Percentiles rank a stretch among this genome's conserved stretches.
Evolutionary conservation across 768 basidiomycete genomes (phyloP).

Genomic region (Podaxis sp.): DNA sequence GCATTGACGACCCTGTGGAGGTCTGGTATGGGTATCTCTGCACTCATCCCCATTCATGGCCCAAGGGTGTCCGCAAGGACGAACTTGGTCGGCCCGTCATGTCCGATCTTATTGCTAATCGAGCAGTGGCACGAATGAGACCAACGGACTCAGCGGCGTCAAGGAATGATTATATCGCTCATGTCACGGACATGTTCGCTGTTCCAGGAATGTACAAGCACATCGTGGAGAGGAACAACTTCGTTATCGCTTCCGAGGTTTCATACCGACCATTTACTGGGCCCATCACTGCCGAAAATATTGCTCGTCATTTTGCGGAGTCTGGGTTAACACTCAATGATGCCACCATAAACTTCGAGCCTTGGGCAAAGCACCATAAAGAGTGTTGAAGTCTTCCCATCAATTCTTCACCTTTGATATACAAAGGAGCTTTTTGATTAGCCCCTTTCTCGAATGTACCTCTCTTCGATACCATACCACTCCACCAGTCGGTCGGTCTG

Average conservation of each 20-base stretch:
- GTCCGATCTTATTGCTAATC: conserved; percentile 41
- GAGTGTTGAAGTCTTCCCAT: neutral
- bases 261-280: conserved; percentile 27
- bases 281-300: conserved; percentile 26
- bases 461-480: neutral
- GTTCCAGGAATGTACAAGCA: conserved; percentile 34
- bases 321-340: conserved; percentile 33
- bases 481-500: neutral
- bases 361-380: conserved; percentile 18
- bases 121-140: conserved; percentile 44
- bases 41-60: conserved; percentile 40
- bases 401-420: neutral
- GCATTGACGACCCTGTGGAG: conserved; percentile 41
- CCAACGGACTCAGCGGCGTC: conserved; percentile 19
- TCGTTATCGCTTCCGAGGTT: conserved; percentile 29
- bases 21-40: conserved; percentile 42
- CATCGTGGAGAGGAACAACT: conserved; percentile 27
- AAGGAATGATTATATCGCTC: conserved; percentile 23
- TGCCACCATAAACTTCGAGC: conserved; percentile 19
- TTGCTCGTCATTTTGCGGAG: conserved; percentile 38
- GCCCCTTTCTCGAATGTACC: neutral
- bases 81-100: conserved; percentile 31
- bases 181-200: conserved; percentile 36
- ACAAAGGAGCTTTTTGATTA: neutral
- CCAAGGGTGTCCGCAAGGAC: conserved; percentile 41